Evolutionary conservation across 2,329 filamentous ascomycete genomes (phyloP), one percentile per base, ranked within the genome.

Genomic region (Clathrospora elynae): DNA sequence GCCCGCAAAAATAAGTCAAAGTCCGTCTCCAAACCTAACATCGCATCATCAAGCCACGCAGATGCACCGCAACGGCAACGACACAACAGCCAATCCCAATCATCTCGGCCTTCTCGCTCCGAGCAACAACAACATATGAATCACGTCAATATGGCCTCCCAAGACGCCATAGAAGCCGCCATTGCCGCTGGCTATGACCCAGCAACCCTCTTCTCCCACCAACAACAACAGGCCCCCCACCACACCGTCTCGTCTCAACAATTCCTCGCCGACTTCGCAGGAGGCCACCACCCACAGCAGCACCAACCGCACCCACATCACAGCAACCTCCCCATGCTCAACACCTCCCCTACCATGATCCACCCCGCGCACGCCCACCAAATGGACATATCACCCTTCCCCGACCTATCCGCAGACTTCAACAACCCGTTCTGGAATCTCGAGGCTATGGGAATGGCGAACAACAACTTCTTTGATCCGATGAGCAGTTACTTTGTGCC

Each of bases 401-500:
- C 62, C 5, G 65, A 68, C 32, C 51, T 67, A 12, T 51, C 61
- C 1, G 35, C 59, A 23, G 64, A 64, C 34, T 56, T 60, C 75
- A 35, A 55, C 37, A 53, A 52, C 32, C 43, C 57, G 1, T 68
- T 66, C 45, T 70, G 67, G 67, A 62, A 63, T 31, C 45, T 68
- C 13, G 64, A 69, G 18, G 54, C 59, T n/a, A 55, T 63, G 47
- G 61, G 58, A 19, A 51, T 64, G 36, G 52, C 49, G 0, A 33
- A 35, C 13, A 55, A 53, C 14, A 59, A 63, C 5, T 66, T 68
- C 49, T 60, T 62, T 46, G 73, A 76, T 44, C 71, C 73, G 1
- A 73, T 70, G 31, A 86, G 85, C 37, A 88, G 87, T 4, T 97
- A 91, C 88, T 95, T 95, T 68, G 84, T 95, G 75, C 90, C 91